phyloP scores from a whole-genome alignment of 345 rosid genomes.

The Balakata baccata region DNA sequence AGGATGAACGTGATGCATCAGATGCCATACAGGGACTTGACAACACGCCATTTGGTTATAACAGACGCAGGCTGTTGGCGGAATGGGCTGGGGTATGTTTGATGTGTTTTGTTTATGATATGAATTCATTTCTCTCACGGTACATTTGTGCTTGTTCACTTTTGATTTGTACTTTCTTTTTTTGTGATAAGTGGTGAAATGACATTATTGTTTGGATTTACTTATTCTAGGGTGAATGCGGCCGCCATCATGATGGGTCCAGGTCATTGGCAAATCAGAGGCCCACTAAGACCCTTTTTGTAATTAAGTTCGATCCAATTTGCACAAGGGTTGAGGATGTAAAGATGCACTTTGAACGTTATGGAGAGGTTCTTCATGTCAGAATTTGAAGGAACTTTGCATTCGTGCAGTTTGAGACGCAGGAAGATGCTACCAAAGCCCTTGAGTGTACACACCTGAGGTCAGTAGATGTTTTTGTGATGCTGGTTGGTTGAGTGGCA shows the following conservation, averaged over 20 bases:
- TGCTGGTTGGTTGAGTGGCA: neutral
- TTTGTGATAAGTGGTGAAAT: neutral
- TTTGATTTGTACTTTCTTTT: neutral
- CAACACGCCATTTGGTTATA: conserved; percentile 67
- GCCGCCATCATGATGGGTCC: conserved; percentile 61
- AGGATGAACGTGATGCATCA: conserved; percentile 82
- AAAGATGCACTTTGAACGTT: conserved; percentile 69
- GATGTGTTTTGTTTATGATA: neutral
- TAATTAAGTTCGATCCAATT: conserved; percentile 75
- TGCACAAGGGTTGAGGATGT: conserved; percentile 71
- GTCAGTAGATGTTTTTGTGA: conserved; percentile 23
- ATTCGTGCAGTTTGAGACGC: conserved; percentile 74
- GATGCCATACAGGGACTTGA: conserved; percentile 75
- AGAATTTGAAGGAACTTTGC: conserved; percentile 75
- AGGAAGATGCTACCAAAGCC: conserved; percentile 82
- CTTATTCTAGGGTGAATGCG: conserved; percentile 61
- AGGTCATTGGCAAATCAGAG: conserved; percentile 49
- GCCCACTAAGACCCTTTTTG: conserved; percentile 86
- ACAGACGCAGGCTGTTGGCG: conserved; percentile 61
- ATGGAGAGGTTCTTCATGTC: conserved; percentile 67
- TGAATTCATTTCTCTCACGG: neutral
- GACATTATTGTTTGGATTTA: neutral
- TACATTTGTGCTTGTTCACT: neutral
- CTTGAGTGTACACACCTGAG: conserved; percentile 75
- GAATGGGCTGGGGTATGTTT: conserved; percentile 79